Evolutionary conservation across 305 asterid species (phyloP), one percentile per base, ranked within the genome.

Genomic region (Solanum aculeatissimum): DNA sequence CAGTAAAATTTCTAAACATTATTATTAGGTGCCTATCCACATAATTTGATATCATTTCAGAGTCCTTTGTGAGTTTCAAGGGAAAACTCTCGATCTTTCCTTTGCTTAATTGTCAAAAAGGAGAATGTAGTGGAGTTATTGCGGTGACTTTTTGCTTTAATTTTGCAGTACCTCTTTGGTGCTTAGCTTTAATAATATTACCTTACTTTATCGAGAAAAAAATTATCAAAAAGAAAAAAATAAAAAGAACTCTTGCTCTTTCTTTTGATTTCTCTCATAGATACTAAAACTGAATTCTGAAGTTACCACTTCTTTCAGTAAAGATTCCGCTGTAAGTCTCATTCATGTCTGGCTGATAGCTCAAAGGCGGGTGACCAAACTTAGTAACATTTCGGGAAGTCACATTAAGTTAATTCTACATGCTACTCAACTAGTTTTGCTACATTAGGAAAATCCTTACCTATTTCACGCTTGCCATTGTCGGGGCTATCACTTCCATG

Each of bases 401-500:
- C 82, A 29, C 18, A 51, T 51, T 5, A 77, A 77, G 65, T 77
- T 27, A 18, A 51, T 77, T 51, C 47, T 29, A 51, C 82, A 77
- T 29, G 65, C 18, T 51, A 77, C 27, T 77, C 19, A 77, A 18
- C 47, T 51, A 51, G 14, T 27, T 51, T 8, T 16, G 45, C 43
- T 16, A 49, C 19, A 27, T 57, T 77, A 51, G 47, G 19, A 16
- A 51, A 77, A 29, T 2, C 2, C n/a, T 18, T 88, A 94, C 99
- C 99, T 90, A 91, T 94, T 89, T 96, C 99, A 27, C 98, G 92
- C 74, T 89, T 87, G 87, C 98, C 99, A 49, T 95, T 96, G 85
- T 95, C 98, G 55, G 97, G 97, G 89, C 99, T 96, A 86, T 96
- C 99, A 83, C 99, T 96, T 84, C 99, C 99, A 89, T 96, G 99